These are phyloP conservation scores for Cadophora sp. DNA, from an alignment of 2,329 filamentous ascomycete genomes.

Conservation along the genomic window DNA sequence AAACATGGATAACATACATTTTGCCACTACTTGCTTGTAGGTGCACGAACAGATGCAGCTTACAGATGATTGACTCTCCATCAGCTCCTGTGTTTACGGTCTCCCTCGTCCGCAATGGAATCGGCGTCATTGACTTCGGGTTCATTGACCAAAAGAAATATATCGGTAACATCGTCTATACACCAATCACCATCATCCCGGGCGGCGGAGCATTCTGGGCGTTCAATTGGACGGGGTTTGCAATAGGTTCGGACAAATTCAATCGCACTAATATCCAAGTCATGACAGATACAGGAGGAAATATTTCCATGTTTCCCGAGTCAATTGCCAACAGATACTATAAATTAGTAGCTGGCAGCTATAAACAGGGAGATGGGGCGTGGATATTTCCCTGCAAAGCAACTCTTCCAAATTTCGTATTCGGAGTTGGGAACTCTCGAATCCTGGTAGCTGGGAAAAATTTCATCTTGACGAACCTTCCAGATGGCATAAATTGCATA, in stretches of 20 bases:
- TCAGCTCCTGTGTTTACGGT: conserved; percentile 59
- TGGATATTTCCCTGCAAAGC: conserved; percentile 44
- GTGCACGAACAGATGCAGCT: background rate
- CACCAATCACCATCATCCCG: conserved; percentile 45
- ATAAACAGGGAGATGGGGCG: conserved; percentile 35
- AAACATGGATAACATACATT: conserved; percentile 22
- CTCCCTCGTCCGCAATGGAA: conserved; percentile 51
- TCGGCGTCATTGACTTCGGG: conserved; percentile 59
- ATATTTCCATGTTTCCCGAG: conserved; percentile 44
- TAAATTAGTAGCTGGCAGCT: conserved; percentile 42
- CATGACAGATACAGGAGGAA: conserved; percentile 48
- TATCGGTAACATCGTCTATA: conserved; percentile 58
- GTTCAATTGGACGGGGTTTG: conserved; percentile 56
- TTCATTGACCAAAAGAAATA: conserved; percentile 58
- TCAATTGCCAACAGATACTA: conserved; percentile 12
- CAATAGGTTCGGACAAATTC: conserved; percentile 55
- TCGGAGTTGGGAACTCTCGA: conserved; percentile 41
- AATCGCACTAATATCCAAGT: conserved; percentile 44
- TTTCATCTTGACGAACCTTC: conserved; percentile 42
- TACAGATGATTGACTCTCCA: conserved; percentile 7
- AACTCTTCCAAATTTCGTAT: conserved; percentile 43
- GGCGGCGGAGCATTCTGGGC: conserved; percentile 59
- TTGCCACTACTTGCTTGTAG: conserved; percentile 8
- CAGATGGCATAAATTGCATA: conserved; percentile 32
- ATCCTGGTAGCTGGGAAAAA: conserved; percentile 43